Evolutionary conservation across 192 early-diverging fungal genomes (phyloP), one percentile per base, ranked within the genome.

Genomic region (Entomortierella beljakovae): DNA sequence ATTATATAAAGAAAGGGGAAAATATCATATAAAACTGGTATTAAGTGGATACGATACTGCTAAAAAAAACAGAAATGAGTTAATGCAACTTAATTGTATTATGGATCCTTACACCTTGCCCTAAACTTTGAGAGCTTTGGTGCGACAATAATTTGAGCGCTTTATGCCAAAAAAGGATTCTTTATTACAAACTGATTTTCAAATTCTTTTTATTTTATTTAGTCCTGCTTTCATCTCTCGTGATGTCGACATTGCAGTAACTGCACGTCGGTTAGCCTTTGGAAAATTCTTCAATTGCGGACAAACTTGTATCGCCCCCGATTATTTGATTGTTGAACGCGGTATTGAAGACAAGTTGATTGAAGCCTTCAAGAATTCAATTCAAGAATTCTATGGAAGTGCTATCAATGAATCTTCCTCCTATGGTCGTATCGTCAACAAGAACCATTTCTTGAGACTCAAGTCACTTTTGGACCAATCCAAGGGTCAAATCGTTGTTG

Each of bases 271-370:
- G 20, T 84, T 97, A 64, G 77, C 89, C 68, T 98, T 90, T 88
- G 93, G 90, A 58, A 99, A 98, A 81, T 84, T 90, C 57, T 83
- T 89, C 81, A 99, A 99, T 81, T 84, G 85, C 70, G 97, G 97
- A 28, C 97, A 98, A 89, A 92, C 88, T 10, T 94, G 94, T 72
- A 85, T 95, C 59, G 89, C 89, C 3, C 90, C 90, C 43, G 94
- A 96, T 65, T 94, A 94, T 72, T 82, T 94, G 18, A 69, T 94
- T 34, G 82, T 88, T 48, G 86, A 87, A 42, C 71, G 83, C 33
- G 64, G 83, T 2, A 70, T 82, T 55, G 80, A 83, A 49, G 71
- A 84, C 23, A 72, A 80, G 43, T 85, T 96, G 37, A 51, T 88
- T 26, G 82, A 73, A 29, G 84, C 85, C n/a, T 75, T 91, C 61